Evolutionary conservation across 768 basidiomycete genomes (phyloP), one percentile per base, ranked within the genome.

Genomic region (Auricularia cornea): DNA sequence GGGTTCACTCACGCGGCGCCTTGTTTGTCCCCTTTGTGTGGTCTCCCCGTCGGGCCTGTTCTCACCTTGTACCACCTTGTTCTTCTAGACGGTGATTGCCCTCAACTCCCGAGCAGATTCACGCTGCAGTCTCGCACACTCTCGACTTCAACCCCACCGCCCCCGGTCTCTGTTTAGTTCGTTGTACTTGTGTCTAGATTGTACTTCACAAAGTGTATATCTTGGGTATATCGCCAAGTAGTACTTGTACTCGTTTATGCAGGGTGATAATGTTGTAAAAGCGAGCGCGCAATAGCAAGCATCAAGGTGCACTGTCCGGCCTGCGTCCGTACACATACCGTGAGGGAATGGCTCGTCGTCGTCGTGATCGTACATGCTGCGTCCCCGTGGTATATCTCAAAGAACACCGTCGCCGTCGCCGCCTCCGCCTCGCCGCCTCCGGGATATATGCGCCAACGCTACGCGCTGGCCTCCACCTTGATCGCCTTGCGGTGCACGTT

Each of bases 401-500:
- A 57, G 54, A 14, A 31, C 28, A 3, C 18, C 26, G 23, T 18
- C 16, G 16, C 16, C 44, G n/a, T n/a, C n/a, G n/a, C n/a, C n/a
- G n/a, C n/a, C n/a, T n/a, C n/a, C n/a, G n/a, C n/a, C n/a, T n/a
- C n/a, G n/a, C 28, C 26, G 8, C 28, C 26, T 57, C 26, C 18
- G 28, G 54, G 4, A 28, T 31, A 30, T 57, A 2, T 31, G 54
- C 54, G 54, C 28, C 23, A 57, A 57, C 26, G 30, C 44, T 48
- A 48, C 10, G 54, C 28, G 12, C 10, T 8, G 6, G 28, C 28
- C 54, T 57, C 54, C 2, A 29, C 10, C 54, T 57, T 57, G 54
- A 57, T 57, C 26, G 30, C 30, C 54, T 57, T 57, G 54, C 54
- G 54, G 68, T 92, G 90, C 11, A 89, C 81, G 26, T 79, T 78